Conservation (phyloP, 768 basidiomycete genomes). For the Amanita jacksonii region DNA sequence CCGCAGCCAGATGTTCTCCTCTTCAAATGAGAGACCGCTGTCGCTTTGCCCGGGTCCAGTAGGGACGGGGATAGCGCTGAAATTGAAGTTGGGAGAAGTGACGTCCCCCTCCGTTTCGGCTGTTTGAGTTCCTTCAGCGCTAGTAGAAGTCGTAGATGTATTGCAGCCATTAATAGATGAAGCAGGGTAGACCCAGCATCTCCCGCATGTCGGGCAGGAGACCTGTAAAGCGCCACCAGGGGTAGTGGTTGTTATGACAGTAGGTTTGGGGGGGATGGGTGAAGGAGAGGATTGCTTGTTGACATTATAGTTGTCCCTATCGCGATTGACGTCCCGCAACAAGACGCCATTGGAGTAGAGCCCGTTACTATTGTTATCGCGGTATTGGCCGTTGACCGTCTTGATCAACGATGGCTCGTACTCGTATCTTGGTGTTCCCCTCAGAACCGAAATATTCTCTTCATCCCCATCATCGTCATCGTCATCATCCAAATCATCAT, state of each 20-base stretch:
- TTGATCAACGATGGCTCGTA: not conserved
- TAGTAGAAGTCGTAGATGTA: not conserved
- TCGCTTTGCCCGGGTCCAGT: conserved; percentile 1
- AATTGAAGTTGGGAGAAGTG: not conserved
- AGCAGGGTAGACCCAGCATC: conserved; percentile 24
- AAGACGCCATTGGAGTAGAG: not conserved
- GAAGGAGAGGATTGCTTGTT: not conserved
- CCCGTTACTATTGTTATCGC: not conserved
- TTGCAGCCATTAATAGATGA: conserved; percentile 12
- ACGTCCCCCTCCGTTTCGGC: not conserved
- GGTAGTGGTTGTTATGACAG: not conserved
- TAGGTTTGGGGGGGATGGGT: not conserved
- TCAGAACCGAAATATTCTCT: not conserved
- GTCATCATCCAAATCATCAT: not conserved
- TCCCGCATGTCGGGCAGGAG: conserved; percentile 39
- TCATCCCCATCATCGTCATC: conserved; percentile 1
- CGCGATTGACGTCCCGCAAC: conserved; percentile 2
- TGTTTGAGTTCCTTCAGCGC: not conserved
- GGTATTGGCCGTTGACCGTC: not conserved
- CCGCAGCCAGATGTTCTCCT: conserved; percentile 66
- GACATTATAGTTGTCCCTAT: not conserved
- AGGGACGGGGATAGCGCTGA: not conserved
- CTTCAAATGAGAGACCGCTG: conserved; percentile 4
- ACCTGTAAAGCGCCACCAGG: conserved; percentile 1
- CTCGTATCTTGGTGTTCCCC: conserved; percentile 1